Conservation (phyloP, 2,329 filamentous ascomycete species). For the Colletotrichum scovillei region DNA sequence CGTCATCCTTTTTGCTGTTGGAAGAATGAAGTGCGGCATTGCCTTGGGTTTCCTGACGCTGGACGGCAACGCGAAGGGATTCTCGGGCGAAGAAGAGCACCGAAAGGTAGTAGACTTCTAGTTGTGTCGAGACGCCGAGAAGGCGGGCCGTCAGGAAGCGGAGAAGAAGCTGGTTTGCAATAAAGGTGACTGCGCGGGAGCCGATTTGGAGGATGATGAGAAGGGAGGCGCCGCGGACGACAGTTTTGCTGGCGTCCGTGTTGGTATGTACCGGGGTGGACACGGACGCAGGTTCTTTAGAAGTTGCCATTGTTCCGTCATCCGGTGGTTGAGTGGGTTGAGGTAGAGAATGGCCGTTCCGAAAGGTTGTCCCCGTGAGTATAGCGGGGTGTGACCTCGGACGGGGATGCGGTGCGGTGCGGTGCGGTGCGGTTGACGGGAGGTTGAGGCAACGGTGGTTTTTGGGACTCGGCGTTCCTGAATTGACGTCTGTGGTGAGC, state of each 20-base stretch:
- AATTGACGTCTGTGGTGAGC: neutral
- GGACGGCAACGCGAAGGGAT: slow-evolving; percentile 89
- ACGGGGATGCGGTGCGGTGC: neutral
- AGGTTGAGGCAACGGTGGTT: slow-evolving; percentile 23
- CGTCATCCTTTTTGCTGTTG: slow-evolving; percentile 39
- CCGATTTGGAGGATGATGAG: slow-evolving; percentile 88
- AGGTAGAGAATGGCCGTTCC: neutral
- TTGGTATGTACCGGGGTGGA: neutral
- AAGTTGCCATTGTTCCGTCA: neutral
- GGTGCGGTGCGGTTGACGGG: neutral
- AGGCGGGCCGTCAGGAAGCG: slow-evolving; percentile 88
- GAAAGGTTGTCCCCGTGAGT: neutral
- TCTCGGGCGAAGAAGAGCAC: slow-evolving; percentile 96
- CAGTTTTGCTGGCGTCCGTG: slow-evolving; percentile 39
- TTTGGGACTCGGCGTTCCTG: neutral
- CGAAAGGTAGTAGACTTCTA: slow-evolving; percentile 92
- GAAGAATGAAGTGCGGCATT: slow-evolving; percentile 28
- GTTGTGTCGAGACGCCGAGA: slow-evolving; percentile 86
- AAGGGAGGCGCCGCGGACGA: slow-evolving; percentile 80
- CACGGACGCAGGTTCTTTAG: neutral
- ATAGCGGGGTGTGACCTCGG: neutral
- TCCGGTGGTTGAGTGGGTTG: neutral
- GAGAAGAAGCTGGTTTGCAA: slow-evolving; percentile 90
- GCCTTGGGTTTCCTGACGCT: slow-evolving; percentile 67
- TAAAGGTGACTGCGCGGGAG: slow-evolving; percentile 90